Conservation (phyloP, 192 early-diverging fungal species). For the Coemansia sp. region DNA sequence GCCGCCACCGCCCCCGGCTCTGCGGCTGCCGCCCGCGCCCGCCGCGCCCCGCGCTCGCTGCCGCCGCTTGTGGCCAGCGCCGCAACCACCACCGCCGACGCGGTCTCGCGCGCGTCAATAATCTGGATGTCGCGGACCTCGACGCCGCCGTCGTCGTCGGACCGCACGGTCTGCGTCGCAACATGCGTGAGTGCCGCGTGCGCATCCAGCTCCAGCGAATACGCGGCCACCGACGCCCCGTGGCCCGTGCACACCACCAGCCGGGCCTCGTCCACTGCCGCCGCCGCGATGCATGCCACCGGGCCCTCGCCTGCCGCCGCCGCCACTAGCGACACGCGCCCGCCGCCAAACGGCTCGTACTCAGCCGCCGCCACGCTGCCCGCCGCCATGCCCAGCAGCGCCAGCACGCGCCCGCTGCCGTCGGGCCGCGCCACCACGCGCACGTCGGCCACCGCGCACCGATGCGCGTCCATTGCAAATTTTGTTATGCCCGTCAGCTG, state of each 20-base stretch:
- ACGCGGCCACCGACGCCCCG: conserved; percentile 4
- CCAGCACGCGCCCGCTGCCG: conserved; percentile 7
- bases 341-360: conserved; percentile 22
- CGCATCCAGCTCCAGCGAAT: background rate
- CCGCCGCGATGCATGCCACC: conserved; percentile 11
- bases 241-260: conserved; percentile 24
- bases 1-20: background rate
- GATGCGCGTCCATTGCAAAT: conserved; percentile 4
- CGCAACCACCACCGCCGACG: conserved; percentile 1
- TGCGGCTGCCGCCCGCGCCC: background rate
- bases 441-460: conserved; percentile 11
- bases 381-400: conserved; percentile 20
- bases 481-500: conserved; percentile 25
- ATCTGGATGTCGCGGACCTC: conserved; percentile 14
- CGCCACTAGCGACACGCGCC: conserved; percentile 6
- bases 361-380: conserved; percentile 26
- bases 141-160: background rate
- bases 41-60: background rate
- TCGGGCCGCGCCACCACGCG: conserved; percentile 12
- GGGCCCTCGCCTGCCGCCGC: conserved; percentile 9
- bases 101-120: background rate
- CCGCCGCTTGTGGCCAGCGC: conserved; percentile 6
- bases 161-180: background rate
- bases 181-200: background rate
- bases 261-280: background rate